Percentiles rank a stretch among this genome's conserved stretches.
phyloP scores from a whole-genome alignment of 2,329 filamentous ascomycete genomes.

The Monascus ruber region DNA sequence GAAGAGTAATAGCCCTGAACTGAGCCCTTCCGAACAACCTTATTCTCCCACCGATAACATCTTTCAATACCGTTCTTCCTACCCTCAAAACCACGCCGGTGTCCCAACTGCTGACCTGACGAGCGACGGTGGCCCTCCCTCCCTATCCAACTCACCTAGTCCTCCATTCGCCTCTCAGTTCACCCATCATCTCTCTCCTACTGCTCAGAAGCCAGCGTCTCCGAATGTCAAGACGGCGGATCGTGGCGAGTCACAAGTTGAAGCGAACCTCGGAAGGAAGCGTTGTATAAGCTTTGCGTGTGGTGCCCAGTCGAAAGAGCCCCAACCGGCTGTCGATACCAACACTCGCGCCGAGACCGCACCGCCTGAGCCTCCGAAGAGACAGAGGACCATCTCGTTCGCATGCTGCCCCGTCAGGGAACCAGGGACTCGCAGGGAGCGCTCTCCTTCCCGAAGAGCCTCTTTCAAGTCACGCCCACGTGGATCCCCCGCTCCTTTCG shows the following conservation, averaged over 20 bases:
- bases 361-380: constrained; percentile 23
- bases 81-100: constrained; percentile 57
- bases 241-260: constrained; percentile 44
- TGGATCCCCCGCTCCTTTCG: constrained; percentile 31
- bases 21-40: constrained; percentile 21
- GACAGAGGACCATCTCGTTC: constrained; percentile 37
- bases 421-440: constrained; percentile 15
- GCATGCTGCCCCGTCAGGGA: constrained; percentile 36
- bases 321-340: neutral
- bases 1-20: constrained; percentile 49
- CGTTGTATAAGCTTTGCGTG: constrained; percentile 91
- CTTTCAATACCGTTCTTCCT: constrained; percentile 44
- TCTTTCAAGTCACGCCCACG: constrained; percentile 19
- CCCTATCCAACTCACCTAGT: constrained; percentile 77
- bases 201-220: constrained; percentile 5
- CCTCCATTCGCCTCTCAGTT: constrained; percentile 54
- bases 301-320: constrained; percentile 36
- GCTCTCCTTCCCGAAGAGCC: constrained; percentile 13
- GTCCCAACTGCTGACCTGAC: constrained; percentile 82
- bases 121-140: constrained; percentile 83
- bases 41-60: constrained; percentile 31
- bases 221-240: constrained; percentile 24
- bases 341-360: constrained; percentile 1
- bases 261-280: constrained; percentile 60
- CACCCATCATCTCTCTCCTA: constrained; percentile 11